Evolutionary conservation across 345 rosid species (phyloP).

Genomic region (Linum usitatissimum): DNA sequence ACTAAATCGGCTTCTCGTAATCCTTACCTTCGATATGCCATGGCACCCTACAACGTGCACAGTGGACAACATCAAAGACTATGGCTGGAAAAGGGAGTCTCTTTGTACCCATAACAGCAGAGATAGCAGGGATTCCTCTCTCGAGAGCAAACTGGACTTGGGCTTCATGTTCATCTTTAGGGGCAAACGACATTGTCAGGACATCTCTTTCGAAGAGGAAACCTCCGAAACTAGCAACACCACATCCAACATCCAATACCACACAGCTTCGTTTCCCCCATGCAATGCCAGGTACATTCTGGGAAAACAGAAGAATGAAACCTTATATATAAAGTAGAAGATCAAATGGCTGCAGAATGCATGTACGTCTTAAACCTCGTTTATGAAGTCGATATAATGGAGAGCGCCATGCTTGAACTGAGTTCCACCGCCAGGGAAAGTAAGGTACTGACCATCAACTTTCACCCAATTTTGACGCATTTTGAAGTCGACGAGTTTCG

Average conservation of each 20-base stretch:
- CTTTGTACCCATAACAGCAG: slow-evolving; percentile 95
- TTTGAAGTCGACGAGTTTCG: slow-evolving; percentile 75
- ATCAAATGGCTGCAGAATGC: no score
- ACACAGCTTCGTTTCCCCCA: slow-evolving; percentile 89
- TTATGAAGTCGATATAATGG: slow-evolving; percentile 85
- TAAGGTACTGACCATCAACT: slow-evolving; percentile 79
- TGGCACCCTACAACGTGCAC: slow-evolving; percentile 98
- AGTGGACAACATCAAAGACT: slow-evolving; percentile 86
- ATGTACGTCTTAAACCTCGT: slow-evolving; percentile 38
- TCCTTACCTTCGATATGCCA: slow-evolving; percentile 97
- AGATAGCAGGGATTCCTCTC: slow-evolving; percentile 93
- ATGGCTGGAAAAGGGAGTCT: slow-evolving; percentile 94
- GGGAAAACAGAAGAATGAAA: slow-evolving; percentile 17
- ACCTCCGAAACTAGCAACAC: slow-evolving; percentile 98
- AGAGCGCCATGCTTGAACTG: slow-evolving; percentile 90
- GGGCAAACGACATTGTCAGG: slow-evolving; percentile 91
- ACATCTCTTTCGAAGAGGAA: slow-evolving; percentile 83
- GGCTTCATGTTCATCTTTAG: slow-evolving; percentile 99
- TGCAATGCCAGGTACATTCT: slow-evolving; percentile 69
- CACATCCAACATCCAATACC: slow-evolving; percentile 94
- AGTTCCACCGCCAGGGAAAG: slow-evolving; percentile 98
- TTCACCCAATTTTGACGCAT: slow-evolving; percentile 99
- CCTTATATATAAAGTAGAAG: neutral
- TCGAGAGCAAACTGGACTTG: slow-evolving; percentile 98
- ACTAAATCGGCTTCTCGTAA: neutral